phyloP scores from a whole-genome alignment of 129 eudicot species.

The Saposhnikovia divaricata region DNA sequence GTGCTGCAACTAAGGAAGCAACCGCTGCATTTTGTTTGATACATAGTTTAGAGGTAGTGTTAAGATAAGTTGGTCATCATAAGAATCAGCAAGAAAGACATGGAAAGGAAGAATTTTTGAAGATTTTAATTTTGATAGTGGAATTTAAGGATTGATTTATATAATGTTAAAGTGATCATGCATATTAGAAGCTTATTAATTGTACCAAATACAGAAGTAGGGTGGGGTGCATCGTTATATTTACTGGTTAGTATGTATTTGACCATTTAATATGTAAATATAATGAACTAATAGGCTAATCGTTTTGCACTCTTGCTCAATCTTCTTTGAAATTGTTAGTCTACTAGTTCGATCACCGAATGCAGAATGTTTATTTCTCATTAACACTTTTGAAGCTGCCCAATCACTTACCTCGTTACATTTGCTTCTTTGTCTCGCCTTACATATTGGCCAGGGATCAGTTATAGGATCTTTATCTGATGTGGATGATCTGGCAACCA shows the following conservation, averaged over 20 bases:
- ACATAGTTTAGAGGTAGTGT: background rate
- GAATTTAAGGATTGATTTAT: background rate
- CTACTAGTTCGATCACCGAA: background rate
- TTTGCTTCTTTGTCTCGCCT: background rate
- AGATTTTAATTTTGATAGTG: background rate
- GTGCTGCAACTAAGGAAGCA: background rate
- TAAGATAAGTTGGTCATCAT: background rate
- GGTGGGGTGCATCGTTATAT: background rate
- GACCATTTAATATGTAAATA: background rate
- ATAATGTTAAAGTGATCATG: background rate
- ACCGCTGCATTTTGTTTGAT: too few relatives aligned
- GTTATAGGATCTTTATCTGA: constrained; percentile 74
- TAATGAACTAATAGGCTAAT: background rate
- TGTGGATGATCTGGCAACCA: constrained; percentile 79
- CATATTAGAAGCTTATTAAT: background rate
- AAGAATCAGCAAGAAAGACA: background rate
- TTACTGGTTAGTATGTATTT: background rate
- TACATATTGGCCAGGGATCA: constrained; percentile 40
- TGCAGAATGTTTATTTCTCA: background rate
- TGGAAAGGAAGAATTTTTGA: too few relatives aligned
- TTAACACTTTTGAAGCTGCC: background rate
- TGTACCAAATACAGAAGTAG: background rate
- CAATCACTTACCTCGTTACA: background rate
- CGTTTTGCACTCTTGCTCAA: background rate
- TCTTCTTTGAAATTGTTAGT: background rate